A percentile compares a stretch with the other conserved stretches of the same genome.
These are phyloP conservation scores for Astrephomene gubernaculifera DNA, from an alignment of 139 green algal species.

Conservation along the genomic window DNA sequence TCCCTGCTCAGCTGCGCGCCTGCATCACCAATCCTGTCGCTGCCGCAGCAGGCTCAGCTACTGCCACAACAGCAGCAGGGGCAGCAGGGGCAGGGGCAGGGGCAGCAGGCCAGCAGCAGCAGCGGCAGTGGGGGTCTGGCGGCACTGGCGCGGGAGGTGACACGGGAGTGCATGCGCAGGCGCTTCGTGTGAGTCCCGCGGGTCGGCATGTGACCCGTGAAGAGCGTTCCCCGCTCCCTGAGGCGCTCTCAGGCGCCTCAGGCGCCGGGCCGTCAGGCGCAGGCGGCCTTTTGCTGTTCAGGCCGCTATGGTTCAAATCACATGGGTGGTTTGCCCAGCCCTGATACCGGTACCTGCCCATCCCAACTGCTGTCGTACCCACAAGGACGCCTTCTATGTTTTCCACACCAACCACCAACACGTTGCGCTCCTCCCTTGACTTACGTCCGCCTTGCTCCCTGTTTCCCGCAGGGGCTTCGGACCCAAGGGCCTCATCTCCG, in stretches of 20 bases:
- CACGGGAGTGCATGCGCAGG: neutral
- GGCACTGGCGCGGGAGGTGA: neutral
- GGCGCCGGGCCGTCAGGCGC: no score
- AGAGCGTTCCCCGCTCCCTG: neutral
- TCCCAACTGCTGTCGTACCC: neutral
- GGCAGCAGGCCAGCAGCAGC: neutral
- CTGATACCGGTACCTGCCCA: no score
- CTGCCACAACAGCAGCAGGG: neutral
- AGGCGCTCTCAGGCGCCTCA: neutral
- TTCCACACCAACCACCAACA: neutral
- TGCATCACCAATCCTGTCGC: neutral
- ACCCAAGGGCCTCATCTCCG: neutral
- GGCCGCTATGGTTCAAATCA: no score
- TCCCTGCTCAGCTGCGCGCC: neutral
- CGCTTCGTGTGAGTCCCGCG: slow-evolving; percentile 9
- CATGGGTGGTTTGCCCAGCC: no score
- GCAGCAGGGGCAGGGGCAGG: neutral
- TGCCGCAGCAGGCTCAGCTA: neutral
- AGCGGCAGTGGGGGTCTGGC: neutral
- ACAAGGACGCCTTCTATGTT: neutral
- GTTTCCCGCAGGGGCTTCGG: slow-evolving; percentile 8
- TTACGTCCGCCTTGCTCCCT: neutral
- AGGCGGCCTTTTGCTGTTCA: no score
- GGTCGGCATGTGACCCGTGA: neutral
- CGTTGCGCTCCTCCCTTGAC: neutral